phyloP scores from a whole-genome alignment of 1,284 basidiomycete species.

The Ceratobasidium sp. region DNA sequence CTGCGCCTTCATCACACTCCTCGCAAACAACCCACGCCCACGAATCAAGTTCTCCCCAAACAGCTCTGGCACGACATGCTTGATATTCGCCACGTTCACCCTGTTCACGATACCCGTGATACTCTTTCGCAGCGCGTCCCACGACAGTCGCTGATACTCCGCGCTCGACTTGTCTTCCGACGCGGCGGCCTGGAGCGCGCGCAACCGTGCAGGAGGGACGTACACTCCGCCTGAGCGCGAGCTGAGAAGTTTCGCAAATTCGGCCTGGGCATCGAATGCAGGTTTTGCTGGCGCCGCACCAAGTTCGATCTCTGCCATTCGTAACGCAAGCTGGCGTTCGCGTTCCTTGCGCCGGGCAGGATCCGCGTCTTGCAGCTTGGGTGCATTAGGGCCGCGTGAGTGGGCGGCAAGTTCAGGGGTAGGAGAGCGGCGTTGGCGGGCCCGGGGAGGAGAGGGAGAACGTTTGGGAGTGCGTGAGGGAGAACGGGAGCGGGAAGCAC shows the following conservation, averaged over 20 bases:
- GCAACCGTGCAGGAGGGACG: conserved; percentile 91
- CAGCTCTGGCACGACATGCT: conserved; percentile 93
- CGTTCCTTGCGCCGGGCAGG: conserved; percentile 78
- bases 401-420: conserved; percentile 40
- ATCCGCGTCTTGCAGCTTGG: conserved; percentile 78
- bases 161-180: conserved; percentile 83
- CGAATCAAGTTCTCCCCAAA: conserved; percentile 93
- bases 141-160: conserved; percentile 96
- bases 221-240: conserved; percentile 90
- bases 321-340: conserved; percentile 78
- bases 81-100: conserved; percentile 96
- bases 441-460: conserved; percentile 62
- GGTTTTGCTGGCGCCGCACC: conserved; percentile 64
- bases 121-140: conserved; percentile 98
- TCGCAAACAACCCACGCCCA: conserved; percentile 87
- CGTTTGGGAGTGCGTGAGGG: conserved; percentile 34
- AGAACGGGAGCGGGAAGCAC: conserved; percentile 28
- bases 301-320: conserved; percentile 77
- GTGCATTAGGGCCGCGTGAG: conserved; percentile 57
- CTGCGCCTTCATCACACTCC: conserved; percentile 98
- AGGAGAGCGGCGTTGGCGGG: conserved; percentile 61
- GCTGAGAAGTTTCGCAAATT: conserved; percentile 47
- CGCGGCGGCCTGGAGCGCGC: conserved; percentile 86
- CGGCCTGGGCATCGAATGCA: conserved; percentile 67
- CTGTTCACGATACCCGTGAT: conserved; percentile 99